Conservation (phyloP, 805 yeast species). For the Kuraishia borneana region DNA sequence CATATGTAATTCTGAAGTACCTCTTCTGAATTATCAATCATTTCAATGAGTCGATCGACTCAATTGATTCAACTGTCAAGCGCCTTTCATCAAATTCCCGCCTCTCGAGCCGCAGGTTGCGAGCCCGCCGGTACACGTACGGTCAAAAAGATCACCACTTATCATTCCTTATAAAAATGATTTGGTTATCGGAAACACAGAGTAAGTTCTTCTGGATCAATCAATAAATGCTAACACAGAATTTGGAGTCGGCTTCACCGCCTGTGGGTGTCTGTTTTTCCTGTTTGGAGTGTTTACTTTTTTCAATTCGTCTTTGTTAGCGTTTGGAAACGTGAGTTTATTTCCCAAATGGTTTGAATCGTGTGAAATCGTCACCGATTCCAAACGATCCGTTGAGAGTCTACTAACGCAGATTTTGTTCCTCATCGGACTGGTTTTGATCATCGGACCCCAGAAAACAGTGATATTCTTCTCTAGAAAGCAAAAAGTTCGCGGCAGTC, state of each 20-base stretch:
- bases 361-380: neutral
- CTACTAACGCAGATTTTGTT: conserved; percentile 36
- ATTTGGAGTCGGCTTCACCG: conserved; percentile 87
- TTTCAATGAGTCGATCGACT: too few relatives aligned
- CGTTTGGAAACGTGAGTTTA: conserved; percentile 63
- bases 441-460: conserved; percentile 84
- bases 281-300: conserved; percentile 73
- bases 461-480: conserved; percentile 78
- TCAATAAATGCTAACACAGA: conserved; percentile 31
- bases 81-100: too few relatives aligned
- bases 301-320: conserved; percentile 81
- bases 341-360: neutral
- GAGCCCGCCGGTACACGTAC: too few relatives aligned
- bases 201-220: conserved; percentile 37
- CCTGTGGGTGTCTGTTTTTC: conserved; percentile 72
- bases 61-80: too few relatives aligned
- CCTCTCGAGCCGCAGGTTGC: too few relatives aligned
- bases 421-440: conserved; percentile 69
- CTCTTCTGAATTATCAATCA: too few relatives aligned
- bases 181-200: conserved; percentile 71
- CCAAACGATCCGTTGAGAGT: neutral
- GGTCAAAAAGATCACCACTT: too few relatives aligned
- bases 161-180: conserved; percentile 19
- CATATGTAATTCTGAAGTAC: too few relatives aligned
- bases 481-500: conserved; percentile 73